These are phyloP conservation scores for Elsinoe ampelina DNA, from an alignment of 2,329 filamentous ascomycete genomes.

Conservation along the genomic window DNA sequence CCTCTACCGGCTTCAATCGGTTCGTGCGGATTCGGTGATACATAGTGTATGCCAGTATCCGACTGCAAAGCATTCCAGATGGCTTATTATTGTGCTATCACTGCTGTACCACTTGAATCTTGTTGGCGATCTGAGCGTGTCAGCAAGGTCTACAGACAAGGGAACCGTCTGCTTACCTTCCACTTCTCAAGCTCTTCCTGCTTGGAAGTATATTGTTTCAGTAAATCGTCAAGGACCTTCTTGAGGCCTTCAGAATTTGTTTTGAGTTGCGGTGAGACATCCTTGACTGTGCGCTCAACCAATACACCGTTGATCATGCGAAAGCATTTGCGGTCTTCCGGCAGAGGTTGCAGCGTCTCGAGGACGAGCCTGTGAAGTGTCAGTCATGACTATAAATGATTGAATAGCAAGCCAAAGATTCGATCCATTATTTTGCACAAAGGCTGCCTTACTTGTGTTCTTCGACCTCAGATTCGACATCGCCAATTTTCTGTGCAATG, in stretches of 20 bases:
- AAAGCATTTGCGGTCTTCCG: conserved; percentile 87
- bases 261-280: conserved; percentile 81
- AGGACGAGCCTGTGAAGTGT: conserved; percentile 66
- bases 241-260: conserved; percentile 91
- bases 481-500: conserved; percentile 90
- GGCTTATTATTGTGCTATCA: conserved; percentile 30
- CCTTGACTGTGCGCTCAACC: conserved; percentile 85
- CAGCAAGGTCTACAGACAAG: not conserved
- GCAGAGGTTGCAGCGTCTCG: conserved; percentile 76
- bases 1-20: too few species aligned
- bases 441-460: conserved; percentile 73
- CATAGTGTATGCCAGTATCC: too few species aligned
- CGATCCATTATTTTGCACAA: not conserved
- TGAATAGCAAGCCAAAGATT: not conserved
- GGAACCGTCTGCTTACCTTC: conserved; percentile 61
- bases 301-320: conserved; percentile 97
- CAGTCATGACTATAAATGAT: conserved; percentile 11
- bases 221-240: conserved; percentile 85
- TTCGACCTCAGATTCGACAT: conserved; percentile 93
- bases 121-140: conserved; percentile 68
- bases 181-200: conserved; percentile 94
- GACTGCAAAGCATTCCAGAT: not conserved
- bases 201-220: conserved; percentile 93
- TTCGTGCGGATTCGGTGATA: too few species aligned
- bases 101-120: conserved; percentile 76